phyloP scores from a whole-genome alignment of 1,284 basidiomycete species.

The Puccinia horiana region DNA sequence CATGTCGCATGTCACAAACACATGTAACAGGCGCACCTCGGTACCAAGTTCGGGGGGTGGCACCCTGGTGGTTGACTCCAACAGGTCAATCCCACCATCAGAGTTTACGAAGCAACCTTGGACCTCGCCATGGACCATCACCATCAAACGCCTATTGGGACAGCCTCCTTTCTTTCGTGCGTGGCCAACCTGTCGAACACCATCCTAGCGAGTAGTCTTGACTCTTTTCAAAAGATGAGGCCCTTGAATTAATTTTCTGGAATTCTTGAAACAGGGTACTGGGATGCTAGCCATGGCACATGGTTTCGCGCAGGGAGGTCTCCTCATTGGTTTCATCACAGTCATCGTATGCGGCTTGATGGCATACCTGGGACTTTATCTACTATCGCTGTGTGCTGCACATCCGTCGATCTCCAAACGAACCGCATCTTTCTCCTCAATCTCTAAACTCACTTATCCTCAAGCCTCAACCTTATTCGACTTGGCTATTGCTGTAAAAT shows the following conservation, averaged over 20 bases:
- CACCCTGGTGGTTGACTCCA: too few relatives aligned
- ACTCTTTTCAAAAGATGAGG: background rate
- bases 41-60: too few relatives aligned
- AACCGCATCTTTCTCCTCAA: slow-evolving; percentile 80
- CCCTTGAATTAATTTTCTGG: background rate
- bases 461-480: slow-evolving; percentile 81
- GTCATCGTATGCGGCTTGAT: slow-evolving; percentile 81
- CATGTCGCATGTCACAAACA: too few relatives aligned
- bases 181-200: slow-evolving; percentile 59
- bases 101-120: too few relatives aligned
- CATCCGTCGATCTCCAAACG: slow-evolving; percentile 67
- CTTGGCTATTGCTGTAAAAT: slow-evolving; percentile 91
- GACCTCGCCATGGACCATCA: slow-evolving; percentile 1
- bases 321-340: slow-evolving; percentile 73
- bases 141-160: background rate
- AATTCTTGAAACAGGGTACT: slow-evolving; percentile 17
- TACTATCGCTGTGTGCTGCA: slow-evolving; percentile 83
- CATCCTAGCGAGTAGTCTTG: slow-evolving; percentile 56
- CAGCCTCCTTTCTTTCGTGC: slow-evolving; percentile 51
- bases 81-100: too few relatives aligned
- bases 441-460: slow-evolving; percentile 79
- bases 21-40: too few relatives aligned
- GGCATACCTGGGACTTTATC: slow-evolving; percentile 82
- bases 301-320: slow-evolving; percentile 59
- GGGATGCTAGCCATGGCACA: slow-evolving; percentile 58